Evolutionary conservation across 2,329 filamentous ascomycete genomes (phyloP).

Genomic region (Metarhizium rileyi): DNA sequence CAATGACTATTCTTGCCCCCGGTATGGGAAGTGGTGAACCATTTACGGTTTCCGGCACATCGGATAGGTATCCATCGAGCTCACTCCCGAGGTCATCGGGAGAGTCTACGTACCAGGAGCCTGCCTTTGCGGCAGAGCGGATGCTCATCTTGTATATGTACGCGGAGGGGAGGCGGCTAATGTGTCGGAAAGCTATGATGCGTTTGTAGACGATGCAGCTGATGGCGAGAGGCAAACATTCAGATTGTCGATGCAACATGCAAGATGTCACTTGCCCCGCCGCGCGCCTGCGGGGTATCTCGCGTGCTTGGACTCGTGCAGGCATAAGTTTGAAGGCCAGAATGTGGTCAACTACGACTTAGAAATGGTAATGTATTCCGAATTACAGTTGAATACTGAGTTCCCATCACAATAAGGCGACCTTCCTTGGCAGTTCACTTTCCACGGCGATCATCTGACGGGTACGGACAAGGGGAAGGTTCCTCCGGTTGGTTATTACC

Average conservation of each 20-base stretch:
- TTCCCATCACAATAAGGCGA: too few species aligned
- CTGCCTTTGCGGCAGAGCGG: slow-evolving; percentile 51
- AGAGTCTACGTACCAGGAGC: slow-evolving; percentile 73
- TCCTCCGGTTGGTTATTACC: too few species aligned
- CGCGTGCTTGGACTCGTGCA: background rate
- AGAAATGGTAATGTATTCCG: too few species aligned
- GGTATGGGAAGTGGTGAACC: slow-evolving; percentile 53
- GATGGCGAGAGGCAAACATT: background rate
- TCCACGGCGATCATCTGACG: too few species aligned
- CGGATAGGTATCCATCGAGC: slow-evolving; percentile 64
- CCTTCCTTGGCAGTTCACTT: too few species aligned
- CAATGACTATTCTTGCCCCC: slow-evolving; percentile 77
- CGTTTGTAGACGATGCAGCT: background rate
- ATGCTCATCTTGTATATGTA: slow-evolving; percentile 1
- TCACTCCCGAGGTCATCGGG: slow-evolving; percentile 50
- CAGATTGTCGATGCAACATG: background rate
- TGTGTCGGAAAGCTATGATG: background rate
- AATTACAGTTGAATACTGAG: too few species aligned
- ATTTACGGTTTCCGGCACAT: slow-evolving; percentile 58
- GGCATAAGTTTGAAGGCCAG: too few species aligned
- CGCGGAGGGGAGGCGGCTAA: background rate
- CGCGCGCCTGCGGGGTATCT: background rate
- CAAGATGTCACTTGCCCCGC: background rate
- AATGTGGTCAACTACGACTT: too few species aligned
- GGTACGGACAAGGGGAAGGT: too few species aligned